Evolutionary conservation across 2,329 filamentous ascomycete species (phyloP), one percentile per base, ranked within the genome.

Genomic region (Colletotrichum euphorbiae): DNA sequence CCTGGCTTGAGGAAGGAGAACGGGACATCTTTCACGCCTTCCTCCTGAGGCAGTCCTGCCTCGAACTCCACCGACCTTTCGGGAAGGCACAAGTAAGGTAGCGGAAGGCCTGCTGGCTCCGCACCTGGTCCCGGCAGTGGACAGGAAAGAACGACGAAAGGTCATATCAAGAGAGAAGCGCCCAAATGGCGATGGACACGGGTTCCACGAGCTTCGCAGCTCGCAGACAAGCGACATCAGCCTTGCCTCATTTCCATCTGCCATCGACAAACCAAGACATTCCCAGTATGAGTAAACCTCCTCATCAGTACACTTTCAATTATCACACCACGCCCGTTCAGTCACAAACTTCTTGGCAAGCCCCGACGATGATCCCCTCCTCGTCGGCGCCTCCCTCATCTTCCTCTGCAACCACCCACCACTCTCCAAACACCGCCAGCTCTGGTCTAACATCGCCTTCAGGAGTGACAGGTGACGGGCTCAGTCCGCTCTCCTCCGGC

Each of bases 221-320:
- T 78, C 87, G 91, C 75, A 88, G 91, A 78, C 87, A 89, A 75
- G 90, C 90, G 75, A 89, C 91, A 70, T 88, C 87, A 66, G 86
- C 87, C 73, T 85, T 94, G 70, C 90, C 91, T 66, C 86, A 81
- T 72, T 92, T 93, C 76, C 89, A 91, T 75, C 86, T 93, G 17
- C 88, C 89, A 71, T 88, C 90, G 61, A 89, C 89, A 62, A 66
- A 54, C 21, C 66, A 69, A 72, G 84, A 87, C 57, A 81, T 86
- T 74, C 79, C 78, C 74, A 77, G 77, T 80, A 79, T 79, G 78
- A 73, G 79, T 77, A 77, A 79, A 73, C 33, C 52, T 15, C 71
- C 73, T 73, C 67, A 72, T 73, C 71, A 71, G 48, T 70, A 54
- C 46, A 62, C 58, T 21, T 64, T 58, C 7, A 67, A 38, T 64